Conservation (phyloP, 2,329 filamentous ascomycete genomes). For the Aureobasidium vineae region DNA sequence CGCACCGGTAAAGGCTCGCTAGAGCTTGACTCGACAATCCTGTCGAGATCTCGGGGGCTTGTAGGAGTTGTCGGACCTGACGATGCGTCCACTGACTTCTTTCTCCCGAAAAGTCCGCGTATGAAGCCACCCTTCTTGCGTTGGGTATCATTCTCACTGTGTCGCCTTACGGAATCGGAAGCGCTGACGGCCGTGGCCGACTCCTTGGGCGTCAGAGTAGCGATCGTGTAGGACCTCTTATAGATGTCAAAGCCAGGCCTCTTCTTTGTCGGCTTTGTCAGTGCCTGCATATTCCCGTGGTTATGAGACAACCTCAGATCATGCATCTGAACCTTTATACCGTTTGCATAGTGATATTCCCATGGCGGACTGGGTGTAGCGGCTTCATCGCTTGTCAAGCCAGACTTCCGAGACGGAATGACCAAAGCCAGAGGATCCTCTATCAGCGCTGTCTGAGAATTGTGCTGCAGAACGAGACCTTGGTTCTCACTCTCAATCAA, state of each 20-base stretch:
- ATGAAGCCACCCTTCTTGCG: background rate
- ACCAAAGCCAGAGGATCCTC: background rate
- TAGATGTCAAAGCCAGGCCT: background rate
- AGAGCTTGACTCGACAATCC: background rate
- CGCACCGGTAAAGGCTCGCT: background rate
- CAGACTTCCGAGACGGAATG: background rate
- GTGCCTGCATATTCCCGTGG: background rate
- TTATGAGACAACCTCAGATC: background rate
- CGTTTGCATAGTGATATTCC: background rate
- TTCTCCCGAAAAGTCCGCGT: background rate
- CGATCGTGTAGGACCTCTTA: background rate
- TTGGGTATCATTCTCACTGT: background rate
- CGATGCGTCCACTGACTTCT: background rate
- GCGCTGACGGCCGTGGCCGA: background rate
- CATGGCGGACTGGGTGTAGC: background rate
- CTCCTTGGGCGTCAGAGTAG: background rate
- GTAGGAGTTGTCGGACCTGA: background rate
- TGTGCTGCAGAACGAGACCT: background rate
- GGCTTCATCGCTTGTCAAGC: background rate
- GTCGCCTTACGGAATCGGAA: background rate
- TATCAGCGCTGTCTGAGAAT: background rate
- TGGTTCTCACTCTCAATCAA: background rate
- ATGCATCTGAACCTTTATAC: background rate
- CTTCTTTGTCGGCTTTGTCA: background rate
- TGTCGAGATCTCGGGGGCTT: background rate